Percentiles rank a stretch among this genome's conserved stretches.
phyloP scores from a whole-genome alignment of 2,329 filamentous ascomycete genomes.

The Magnaporthiopsis rhizophila region DNA sequence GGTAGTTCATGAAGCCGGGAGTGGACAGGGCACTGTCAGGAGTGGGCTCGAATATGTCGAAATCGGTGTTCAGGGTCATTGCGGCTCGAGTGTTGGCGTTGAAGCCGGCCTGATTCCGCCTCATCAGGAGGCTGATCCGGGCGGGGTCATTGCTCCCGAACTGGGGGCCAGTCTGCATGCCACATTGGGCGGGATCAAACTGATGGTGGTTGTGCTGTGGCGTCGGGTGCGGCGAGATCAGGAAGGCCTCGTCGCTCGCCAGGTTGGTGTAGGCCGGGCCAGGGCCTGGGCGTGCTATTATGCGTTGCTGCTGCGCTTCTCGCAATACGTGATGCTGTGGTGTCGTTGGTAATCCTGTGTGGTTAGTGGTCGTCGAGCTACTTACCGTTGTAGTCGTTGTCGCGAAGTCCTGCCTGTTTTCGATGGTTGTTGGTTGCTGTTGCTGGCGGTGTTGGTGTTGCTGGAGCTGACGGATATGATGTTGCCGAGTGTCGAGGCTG shows the following conservation, averaged over 20 bases:
- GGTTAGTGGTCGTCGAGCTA: conserved; percentile 36
- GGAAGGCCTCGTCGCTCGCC: conserved; percentile 43
- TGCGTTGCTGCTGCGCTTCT: conserved; percentile 84
- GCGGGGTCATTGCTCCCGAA: conserved; percentile 37
- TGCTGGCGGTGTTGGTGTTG: conserved; percentile 23
- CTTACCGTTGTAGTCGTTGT: conserved; percentile 48
- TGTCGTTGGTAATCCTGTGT: conserved; percentile 44
- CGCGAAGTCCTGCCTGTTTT: conserved; percentile 38
- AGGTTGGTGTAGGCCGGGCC: conserved; percentile 23
- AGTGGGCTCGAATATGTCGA: conserved; percentile 44
- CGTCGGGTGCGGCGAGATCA: conserved; percentile 48
- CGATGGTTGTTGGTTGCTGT: conserved; percentile 20
- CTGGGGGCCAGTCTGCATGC: conserved; percentile 19
- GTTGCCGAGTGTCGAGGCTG: conserved; percentile 68
- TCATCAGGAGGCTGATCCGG: conserved; percentile 36
- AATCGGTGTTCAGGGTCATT: conserved; percentile 33
- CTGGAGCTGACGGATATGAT: conserved; percentile 34
- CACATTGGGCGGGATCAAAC: not conserved
- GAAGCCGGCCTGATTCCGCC: conserved; percentile 34
- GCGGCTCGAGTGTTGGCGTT: conserved; percentile 16
- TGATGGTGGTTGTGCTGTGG: conserved; percentile 30
- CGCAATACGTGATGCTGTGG: conserved; percentile 69
- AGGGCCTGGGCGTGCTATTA: conserved; percentile 64
- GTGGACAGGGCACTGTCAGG: conserved; percentile 38
- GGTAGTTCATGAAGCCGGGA: conserved; percentile 41